A percentile compares a stretch with the other conserved stretches of the same genome.
phyloP scores from a whole-genome alignment of 768 basidiomycete species.

The Cubamyces sp. region DNA sequence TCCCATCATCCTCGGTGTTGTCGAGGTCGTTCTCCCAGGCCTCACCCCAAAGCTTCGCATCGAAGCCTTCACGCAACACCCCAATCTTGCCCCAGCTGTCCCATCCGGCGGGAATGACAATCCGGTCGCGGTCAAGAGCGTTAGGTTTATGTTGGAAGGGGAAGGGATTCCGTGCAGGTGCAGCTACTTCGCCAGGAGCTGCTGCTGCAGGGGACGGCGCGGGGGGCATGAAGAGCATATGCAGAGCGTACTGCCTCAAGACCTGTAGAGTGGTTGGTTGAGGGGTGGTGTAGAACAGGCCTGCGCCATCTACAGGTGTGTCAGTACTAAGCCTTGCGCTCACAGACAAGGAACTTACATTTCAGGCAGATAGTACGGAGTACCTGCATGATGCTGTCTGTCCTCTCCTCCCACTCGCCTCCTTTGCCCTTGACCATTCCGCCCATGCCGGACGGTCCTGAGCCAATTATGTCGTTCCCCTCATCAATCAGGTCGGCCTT shows the following conservation, averaged over 20 bases:
- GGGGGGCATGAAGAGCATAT: slow-evolving; percentile 77
- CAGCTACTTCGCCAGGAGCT: slow-evolving; percentile 40
- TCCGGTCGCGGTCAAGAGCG: slow-evolving; percentile 88
- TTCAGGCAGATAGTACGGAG: slow-evolving; percentile 90
- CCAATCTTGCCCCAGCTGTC: slow-evolving; percentile 97
- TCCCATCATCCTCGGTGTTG: slow-evolving; percentile 43
- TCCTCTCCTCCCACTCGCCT: slow-evolving; percentile 92
- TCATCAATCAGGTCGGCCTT: slow-evolving; percentile 95
- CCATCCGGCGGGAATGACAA: slow-evolving; percentile 95
- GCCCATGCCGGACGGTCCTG: slow-evolving; percentile 81
- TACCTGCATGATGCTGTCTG: slow-evolving; percentile 95
- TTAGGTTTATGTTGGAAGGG: slow-evolving; percentile 89
- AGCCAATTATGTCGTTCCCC: slow-evolving; percentile 65
- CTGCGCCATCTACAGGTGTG: slow-evolving; percentile 74
- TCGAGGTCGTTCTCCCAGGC: slow-evolving; percentile 76
- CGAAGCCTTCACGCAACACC: slow-evolving; percentile 90
- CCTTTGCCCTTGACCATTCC: slow-evolving; percentile 92
- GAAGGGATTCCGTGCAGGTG: slow-evolving; percentile 76
- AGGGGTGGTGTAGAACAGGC: slow-evolving; percentile 88
- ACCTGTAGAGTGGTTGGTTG: slow-evolving; percentile 74
- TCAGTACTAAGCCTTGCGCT: background rate
- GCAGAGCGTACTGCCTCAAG: slow-evolving; percentile 83
- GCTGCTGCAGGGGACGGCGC: slow-evolving; percentile 51
- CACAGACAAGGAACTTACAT: slow-evolving; percentile 58
- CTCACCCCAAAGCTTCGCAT: slow-evolving; percentile 77